These are phyloP conservation scores for Blastocystis sp. DNA, from an alignment of 352 stramenopile genomes.

Conservation along the genomic window DNA sequence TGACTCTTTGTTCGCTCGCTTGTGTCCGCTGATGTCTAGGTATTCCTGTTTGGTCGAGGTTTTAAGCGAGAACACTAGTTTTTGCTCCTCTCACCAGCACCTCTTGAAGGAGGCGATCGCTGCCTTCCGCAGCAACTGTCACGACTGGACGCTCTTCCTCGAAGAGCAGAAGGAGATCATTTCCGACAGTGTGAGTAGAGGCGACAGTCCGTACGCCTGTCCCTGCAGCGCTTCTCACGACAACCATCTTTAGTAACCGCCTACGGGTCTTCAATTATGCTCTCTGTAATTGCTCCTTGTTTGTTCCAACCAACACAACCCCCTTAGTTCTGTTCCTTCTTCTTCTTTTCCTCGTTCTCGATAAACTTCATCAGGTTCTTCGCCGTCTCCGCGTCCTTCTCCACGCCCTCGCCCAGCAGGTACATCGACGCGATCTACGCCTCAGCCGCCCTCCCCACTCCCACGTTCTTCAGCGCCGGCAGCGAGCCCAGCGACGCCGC, in stretches of 20 bases:
- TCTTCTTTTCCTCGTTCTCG: constrained; percentile 57
- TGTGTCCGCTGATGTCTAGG: not conserved
- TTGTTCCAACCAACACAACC: constrained; percentile 21
- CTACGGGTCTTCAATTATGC: too few relatives aligned
- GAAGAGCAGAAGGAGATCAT: not conserved
- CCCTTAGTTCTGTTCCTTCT: not conserved
- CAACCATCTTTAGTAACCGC: too few relatives aligned
- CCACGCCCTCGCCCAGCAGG: constrained; percentile 54
- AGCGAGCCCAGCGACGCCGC: constrained; percentile 49
- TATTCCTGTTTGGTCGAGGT: not conserved
- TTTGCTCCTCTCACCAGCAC: not conserved
- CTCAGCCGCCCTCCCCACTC: not conserved
- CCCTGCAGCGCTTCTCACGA: too few relatives aligned
- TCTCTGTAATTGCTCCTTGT: not conserved
- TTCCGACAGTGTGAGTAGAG: too few relatives aligned
- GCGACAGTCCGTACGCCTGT: too few relatives aligned
- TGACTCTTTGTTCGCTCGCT: not conserved
- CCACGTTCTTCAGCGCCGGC: constrained; percentile 48
- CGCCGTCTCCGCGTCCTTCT: constrained; percentile 60
- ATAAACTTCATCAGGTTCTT: constrained; percentile 68
- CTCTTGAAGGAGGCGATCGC: not conserved
- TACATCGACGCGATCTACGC: constrained; percentile 66
- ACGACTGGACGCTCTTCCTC: not conserved
- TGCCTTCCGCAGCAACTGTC: not conserved
- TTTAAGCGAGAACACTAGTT: not conserved